Evolutionary conservation across 345 rosid genomes (phyloP).

Genomic region (Mallotus nudiflorus): DNA sequence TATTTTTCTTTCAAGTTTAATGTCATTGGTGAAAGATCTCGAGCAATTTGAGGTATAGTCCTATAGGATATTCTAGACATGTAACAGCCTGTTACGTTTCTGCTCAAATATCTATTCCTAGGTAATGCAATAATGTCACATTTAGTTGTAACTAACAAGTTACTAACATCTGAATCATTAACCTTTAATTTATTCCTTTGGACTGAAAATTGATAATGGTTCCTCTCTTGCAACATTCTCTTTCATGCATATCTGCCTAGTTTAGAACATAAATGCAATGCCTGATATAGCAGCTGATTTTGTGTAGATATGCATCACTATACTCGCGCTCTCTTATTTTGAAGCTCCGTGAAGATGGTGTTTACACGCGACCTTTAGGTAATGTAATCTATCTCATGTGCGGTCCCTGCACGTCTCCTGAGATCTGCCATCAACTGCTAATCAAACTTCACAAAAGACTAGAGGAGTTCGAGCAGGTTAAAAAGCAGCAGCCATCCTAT

Average conservation of each 20-base stretch:
- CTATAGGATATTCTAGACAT: too few species aligned
- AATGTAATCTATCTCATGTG: conserved; percentile 87
- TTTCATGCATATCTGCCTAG: not conserved
- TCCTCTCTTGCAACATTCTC: not conserved
- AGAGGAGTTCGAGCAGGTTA: conserved; percentile 21
- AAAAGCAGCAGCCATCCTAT: conserved; percentile 8
- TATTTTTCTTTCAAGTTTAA: too few species aligned
- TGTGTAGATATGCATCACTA: conserved; percentile 64
- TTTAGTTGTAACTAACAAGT: too few species aligned
- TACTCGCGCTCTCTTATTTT: conserved; percentile 61
- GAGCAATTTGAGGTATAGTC: too few species aligned
- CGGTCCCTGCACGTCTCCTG: conserved; percentile 78
- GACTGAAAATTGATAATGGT: not conserved
- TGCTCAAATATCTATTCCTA: too few species aligned
- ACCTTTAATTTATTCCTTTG: too few species aligned
- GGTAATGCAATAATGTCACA: not conserved
- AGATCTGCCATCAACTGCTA: conserved; percentile 58
- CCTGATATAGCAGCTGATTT: not conserved
- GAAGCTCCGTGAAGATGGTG: conserved; percentile 72
- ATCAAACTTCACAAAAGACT: conserved; percentile 57
- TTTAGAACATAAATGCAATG: not conserved
- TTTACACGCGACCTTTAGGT: conserved; percentile 83
- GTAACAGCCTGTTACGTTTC: too few species aligned
- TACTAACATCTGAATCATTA: not conserved
- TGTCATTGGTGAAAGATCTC: too few species aligned